Base-by-base conservation (phyloP, 2,329 filamentous ascomycete species). In the Aspergillus sp. region DNA sequence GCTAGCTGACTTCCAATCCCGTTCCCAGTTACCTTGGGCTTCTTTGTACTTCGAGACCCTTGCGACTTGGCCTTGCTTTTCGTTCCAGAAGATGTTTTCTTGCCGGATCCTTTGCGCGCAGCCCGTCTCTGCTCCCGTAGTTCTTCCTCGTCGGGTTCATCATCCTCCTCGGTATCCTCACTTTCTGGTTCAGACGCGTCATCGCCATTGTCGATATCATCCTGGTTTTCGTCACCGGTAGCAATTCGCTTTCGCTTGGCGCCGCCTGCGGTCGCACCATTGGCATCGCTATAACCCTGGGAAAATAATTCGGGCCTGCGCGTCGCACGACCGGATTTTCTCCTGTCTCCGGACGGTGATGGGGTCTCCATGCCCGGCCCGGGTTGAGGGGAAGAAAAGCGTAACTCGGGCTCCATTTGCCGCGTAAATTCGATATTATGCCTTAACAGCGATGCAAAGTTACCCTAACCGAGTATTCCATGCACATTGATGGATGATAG, bases 11-110 rank as follows among this genome's bases (percentile, higher is more conserved):
- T 76, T 45, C 71, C 70, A 33, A 73, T 61, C 17, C 73, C 78
- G 58, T 80, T 79, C 51, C 79, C 78, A 62, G 81, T 79, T 27
- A 81, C 82, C 70, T 82, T 86, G 40, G 81, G 74, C 70, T 86
- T 83, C 72, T 84, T 85, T 24, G 78, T 70, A 17, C 78, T 76
- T 27, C 67, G 73, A 27, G 62, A 54, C 17, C 56, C 53, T 24
- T 45, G 60, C 47, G 58, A 61, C 60, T 70, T 75, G 6, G 67
- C 20, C 63, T 67, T 74, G 41, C 72, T 67, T 66, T 80, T 82
- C 3, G 73, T 68, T 30, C 73, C 71, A 41, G 73, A 64, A 2
- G 72, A 56, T 45, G 66, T 65, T 57, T 73, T 72, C 60, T 71
- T 75, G 15, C 69, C 60, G 5, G 66, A 61, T n/a, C 64, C 55